phyloP scores from a whole-genome alignment of 139 green algal genomes.

The Trebouxia sp. region DNA sequence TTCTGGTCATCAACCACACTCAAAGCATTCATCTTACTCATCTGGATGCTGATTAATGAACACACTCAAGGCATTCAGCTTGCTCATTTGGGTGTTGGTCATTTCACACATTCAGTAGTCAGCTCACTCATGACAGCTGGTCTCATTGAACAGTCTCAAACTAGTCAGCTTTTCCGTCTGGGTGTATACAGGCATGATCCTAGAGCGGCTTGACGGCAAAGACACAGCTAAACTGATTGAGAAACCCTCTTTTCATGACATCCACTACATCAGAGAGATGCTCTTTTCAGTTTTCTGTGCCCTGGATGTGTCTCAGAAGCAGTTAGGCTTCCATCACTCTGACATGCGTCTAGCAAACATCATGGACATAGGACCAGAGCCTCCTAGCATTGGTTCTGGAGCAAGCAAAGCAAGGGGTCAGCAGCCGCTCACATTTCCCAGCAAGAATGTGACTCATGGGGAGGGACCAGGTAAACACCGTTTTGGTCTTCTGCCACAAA shows the following conservation, averaged over 20 bases:
- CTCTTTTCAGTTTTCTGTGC: constrained; percentile 31
- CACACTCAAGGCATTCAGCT: no score
- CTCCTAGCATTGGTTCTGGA: background rate
- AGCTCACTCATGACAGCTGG: no score
- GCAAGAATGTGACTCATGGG: background rate
- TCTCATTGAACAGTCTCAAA: no score
- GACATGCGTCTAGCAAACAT: constrained; percentile 33
- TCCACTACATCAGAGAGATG: constrained; percentile 36
- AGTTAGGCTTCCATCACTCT: constrained; percentile 30
- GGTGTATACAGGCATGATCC: constrained; percentile 36
- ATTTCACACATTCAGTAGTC: no score
- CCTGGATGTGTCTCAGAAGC: constrained; percentile 28
- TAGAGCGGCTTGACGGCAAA: constrained; percentile 36
- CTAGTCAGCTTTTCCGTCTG: no score
- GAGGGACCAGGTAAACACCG: background rate
- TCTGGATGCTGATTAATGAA: no score
- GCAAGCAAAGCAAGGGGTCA: background rate
- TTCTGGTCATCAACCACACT: no score
- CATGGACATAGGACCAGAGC: constrained; percentile 30
- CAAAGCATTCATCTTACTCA: no score
- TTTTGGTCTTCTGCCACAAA: background rate
- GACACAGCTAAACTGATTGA: constrained; percentile 27
- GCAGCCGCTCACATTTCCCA: constrained; percentile 5
- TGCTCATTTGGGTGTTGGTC: no score
- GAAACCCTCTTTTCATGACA: constrained; percentile 22